A percentile compares a stretch with the other conserved stretches of the same genome.
These are phyloP conservation scores for Leishmania braziliensis DNA, from an alignment of 208 protist genomes.

Conservation along the genomic window DNA sequence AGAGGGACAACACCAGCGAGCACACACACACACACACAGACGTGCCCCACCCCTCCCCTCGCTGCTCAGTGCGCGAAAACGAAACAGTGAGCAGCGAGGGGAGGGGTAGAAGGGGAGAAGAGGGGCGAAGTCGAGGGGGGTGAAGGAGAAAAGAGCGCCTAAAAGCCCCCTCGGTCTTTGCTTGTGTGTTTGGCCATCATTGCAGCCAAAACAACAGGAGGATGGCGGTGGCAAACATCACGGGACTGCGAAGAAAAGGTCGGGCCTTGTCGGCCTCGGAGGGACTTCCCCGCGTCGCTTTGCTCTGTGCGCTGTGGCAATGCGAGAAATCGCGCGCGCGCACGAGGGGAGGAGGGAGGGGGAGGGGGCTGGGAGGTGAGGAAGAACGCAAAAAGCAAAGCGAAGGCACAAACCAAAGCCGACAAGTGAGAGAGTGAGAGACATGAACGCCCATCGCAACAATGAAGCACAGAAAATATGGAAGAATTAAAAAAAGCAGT, in stretches of 20 bases:
- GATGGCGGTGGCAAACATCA: not conserved
- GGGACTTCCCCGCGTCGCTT: not conserved
- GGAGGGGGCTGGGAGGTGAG: not conserved
- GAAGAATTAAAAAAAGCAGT: not conserved
- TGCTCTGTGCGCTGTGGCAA: not conserved
- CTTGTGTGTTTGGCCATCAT: not conserved
- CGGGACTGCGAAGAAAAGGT: not conserved
- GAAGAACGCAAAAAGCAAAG: not conserved
- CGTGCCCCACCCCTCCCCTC: no score
- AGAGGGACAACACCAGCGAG: not conserved
- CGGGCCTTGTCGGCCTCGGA: not conserved
- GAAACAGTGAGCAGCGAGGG: no score
- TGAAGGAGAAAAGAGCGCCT: not conserved
- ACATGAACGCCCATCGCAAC: no score
- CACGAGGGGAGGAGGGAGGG: no score
- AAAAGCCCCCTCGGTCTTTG: not conserved
- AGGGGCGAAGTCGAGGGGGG: not conserved
- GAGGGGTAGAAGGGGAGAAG: no score
- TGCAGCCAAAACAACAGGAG: not conserved
- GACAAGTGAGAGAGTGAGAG: not conserved
- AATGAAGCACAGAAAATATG: not conserved
- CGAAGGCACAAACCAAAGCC: not conserved
- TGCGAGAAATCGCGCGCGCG: not conserved
- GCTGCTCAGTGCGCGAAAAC: not conserved
- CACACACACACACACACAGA: not conserved